Percentiles rank a stretch among this genome's conserved stretches.
These are phyloP conservation scores for Blepharisma japonicum DNA, from an alignment of 73 alveolate genomes.

Conservation along the genomic window DNA sequence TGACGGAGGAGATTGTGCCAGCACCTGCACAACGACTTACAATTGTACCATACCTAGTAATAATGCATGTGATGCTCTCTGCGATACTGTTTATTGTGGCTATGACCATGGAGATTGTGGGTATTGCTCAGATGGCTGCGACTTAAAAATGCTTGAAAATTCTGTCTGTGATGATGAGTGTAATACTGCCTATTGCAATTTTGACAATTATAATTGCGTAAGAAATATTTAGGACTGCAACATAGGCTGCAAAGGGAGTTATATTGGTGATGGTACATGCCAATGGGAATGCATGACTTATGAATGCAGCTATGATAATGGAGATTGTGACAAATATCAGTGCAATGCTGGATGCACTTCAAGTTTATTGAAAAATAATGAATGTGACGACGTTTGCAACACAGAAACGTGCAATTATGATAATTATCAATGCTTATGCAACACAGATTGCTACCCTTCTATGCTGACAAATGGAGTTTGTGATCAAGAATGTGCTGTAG, in stretches of 20 bases:
- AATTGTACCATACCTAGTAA: background rate
- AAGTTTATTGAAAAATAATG: background rate
- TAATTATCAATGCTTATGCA: background rate
- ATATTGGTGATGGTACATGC: background rate
- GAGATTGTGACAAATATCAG: background rate
- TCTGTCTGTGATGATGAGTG: no score
- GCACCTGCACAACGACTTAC: background rate
- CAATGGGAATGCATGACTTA: background rate
- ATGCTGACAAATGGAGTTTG: no score
- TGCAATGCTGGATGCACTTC: background rate
- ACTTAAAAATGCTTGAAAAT: no score
- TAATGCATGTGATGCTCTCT: background rate
- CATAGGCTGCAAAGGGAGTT: background rate
- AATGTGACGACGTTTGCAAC: conserved; percentile 3
- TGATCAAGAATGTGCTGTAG: background rate
- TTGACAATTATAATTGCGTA: no score
- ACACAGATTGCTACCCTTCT: background rate
- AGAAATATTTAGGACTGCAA: no score
- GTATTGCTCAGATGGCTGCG: background rate
- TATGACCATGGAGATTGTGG: conserved; percentile 1
- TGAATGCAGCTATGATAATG: conserved; percentile 3
- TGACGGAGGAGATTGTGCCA: background rate
- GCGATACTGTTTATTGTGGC: background rate
- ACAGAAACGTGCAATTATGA: background rate
- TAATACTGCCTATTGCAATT: no score